Conservation (phyloP, 179 eudicot species). For the Spergularia azorica region DNA sequence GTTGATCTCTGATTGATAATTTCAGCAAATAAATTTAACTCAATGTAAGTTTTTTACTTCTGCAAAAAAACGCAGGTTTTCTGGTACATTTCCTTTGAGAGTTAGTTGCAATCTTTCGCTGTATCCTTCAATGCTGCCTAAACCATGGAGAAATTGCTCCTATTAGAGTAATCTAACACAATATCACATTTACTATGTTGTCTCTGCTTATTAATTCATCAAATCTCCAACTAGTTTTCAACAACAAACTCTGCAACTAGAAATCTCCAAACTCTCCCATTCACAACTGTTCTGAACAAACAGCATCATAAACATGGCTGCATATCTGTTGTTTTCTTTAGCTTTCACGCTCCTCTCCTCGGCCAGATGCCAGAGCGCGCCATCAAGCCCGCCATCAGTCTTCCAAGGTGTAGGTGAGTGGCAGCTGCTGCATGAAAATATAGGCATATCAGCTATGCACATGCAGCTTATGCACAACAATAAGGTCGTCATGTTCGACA, state of each 20-base stretch:
- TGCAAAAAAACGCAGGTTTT: conserved; percentile 25
- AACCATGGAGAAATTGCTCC: conserved; percentile 14
- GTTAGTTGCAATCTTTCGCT: conserved; percentile 39
- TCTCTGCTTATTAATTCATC: conserved; percentile 16
- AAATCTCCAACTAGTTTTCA: conserved; percentile 20
- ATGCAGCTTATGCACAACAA: conserved; percentile 69
- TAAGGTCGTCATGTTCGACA: conserved; percentile 69
- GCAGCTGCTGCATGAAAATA: conserved; percentile 53
- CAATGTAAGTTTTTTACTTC: not conserved
- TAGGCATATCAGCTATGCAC: conserved; percentile 87
- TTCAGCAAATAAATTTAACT: not conserved
- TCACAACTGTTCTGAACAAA: conserved; percentile 11
- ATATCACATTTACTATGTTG: conserved; percentile 34
- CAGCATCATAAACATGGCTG: conserved; percentile 32
- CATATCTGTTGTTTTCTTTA: conserved; percentile 14
- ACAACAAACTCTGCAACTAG: conserved; percentile 27
- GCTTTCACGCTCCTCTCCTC: conserved; percentile 17
- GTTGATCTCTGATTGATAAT: not conserved
- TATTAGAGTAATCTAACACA: conserved; percentile 4
- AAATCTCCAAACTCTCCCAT: conserved; percentile 28
- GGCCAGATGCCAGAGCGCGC: conserved; percentile 19
- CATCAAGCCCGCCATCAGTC: conserved; percentile 10
- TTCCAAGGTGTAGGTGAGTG: conserved; percentile 53
- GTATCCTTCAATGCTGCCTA: conserved; percentile 29
- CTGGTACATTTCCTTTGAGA: conserved; percentile 20